Evolutionary conservation across 164 flowering plant genomes (phyloP).

Genomic region (Vitis rupestris): DNA sequence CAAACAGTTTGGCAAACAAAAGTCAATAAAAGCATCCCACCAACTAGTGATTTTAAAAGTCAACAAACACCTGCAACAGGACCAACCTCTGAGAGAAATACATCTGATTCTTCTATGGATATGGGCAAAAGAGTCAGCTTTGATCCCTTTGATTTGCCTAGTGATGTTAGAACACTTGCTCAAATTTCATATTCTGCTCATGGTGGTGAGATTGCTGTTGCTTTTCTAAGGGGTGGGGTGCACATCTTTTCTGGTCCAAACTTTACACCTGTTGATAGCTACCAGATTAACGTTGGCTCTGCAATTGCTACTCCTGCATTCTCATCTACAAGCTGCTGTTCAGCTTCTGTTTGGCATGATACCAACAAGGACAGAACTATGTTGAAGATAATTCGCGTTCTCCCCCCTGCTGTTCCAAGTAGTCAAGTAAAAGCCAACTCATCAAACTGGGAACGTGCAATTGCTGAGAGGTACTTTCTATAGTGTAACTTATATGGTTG

Average conservation of each 20-base stretch:
- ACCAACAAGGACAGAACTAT: slow-evolving; percentile 66
- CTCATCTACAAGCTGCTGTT: slow-evolving; percentile 97
- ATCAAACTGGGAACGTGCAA: slow-evolving; percentile 94
- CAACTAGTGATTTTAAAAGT: slow-evolving; percentile 57
- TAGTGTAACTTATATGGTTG: no score
- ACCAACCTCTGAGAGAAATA: slow-evolving; percentile 40
- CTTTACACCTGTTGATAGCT: slow-evolving; percentile 82
- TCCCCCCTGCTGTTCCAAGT: slow-evolving; percentile 81
- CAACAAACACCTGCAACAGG: slow-evolving; percentile 40
- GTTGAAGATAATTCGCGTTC: slow-evolving; percentile 87
- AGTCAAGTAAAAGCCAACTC: slow-evolving; percentile 71
- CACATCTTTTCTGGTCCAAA: slow-evolving; percentile 91
- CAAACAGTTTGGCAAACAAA: slow-evolving; percentile 97
- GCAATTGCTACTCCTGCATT: slow-evolving; percentile 98
- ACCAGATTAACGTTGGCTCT: slow-evolving; percentile 82
- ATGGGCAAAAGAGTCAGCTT: slow-evolving; percentile 61
- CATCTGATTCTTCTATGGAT: slow-evolving; percentile 43
- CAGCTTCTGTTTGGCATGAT: slow-evolving; percentile 97
- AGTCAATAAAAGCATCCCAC: slow-evolving; percentile 82
- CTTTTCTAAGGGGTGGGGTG: slow-evolving; percentile 89
- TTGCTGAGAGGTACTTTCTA: slow-evolving; percentile 83
- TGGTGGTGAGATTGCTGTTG: slow-evolving; percentile 98
- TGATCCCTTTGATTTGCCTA: slow-evolving; percentile 94
- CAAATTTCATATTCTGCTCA: slow-evolving; percentile 92
- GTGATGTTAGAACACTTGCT: slow-evolving; percentile 90